phyloP scores from a whole-genome alignment of 75 land plant species.

The Cryptomeria japonica region DNA sequence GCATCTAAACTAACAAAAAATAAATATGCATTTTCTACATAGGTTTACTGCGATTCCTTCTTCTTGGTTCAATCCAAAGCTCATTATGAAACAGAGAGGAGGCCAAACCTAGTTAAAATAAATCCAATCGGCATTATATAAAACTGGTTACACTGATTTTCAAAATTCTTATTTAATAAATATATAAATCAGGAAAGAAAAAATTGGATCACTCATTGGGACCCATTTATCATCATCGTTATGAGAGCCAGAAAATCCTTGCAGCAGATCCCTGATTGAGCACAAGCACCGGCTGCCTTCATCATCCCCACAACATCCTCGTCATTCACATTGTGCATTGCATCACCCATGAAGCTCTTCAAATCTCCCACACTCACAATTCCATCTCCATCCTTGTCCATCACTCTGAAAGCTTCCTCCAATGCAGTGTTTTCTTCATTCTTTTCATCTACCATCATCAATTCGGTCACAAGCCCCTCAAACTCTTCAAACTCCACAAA shows the following conservation, averaged over 20 bases:
- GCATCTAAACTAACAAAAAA: too few species aligned
- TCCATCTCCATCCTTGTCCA: constrained; percentile 76
- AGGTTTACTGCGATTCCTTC: too few species aligned
- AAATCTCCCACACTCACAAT: constrained; percentile 40
- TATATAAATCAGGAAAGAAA: neutral
- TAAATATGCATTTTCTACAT: too few species aligned
- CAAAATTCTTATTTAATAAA: neutral
- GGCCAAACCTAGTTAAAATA: too few species aligned
- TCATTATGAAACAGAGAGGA: too few species aligned
- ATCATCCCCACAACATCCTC: constrained; percentile 6
- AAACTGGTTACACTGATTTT: neutral
- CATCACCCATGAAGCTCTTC: constrained; percentile 22
- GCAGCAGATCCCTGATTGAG: neutral
- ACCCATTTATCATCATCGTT: neutral
- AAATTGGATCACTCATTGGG: neutral
- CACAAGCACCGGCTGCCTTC: neutral
- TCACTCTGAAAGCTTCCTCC: constrained; percentile 53
- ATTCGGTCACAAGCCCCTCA: constrained; percentile 18
- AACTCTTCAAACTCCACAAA: constrained; percentile 59
- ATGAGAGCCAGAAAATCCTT: neutral
- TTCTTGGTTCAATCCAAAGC: neutral
- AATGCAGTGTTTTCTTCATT: constrained; percentile 18
- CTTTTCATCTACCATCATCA: neutral
- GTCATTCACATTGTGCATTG: neutral
- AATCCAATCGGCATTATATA: neutral